phyloP scores from a whole-genome alignment of 2,329 filamentous ascomycete species.

The Mycosphaerella arachidis region DNA sequence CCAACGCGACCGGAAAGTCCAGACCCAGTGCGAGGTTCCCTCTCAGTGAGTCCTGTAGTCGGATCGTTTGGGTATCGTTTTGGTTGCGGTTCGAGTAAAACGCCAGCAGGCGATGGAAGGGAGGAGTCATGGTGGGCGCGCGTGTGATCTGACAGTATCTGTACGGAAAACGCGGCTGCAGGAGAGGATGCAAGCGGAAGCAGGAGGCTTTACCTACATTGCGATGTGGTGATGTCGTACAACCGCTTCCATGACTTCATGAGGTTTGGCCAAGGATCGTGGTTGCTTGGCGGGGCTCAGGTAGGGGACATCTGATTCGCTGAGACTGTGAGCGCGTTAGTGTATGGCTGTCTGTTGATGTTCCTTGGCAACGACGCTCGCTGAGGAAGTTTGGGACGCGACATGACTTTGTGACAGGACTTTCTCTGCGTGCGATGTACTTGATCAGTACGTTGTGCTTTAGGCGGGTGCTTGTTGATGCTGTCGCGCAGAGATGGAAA shows the following conservation, averaged over 20 bases:
- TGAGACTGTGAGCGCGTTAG: not conserved
- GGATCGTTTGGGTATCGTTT: conserved; percentile 30
- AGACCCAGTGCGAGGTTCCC: conserved; percentile 36
- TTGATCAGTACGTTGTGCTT: too few relatives aligned
- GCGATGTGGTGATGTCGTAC: not conserved
- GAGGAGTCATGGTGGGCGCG: conserved; percentile 11
- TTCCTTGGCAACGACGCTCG: not conserved
- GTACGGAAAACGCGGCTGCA: not conserved
- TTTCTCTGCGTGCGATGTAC: too few relatives aligned
- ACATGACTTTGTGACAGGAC: not conserved
- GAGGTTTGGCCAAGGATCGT: not conserved
- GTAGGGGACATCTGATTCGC: not conserved
- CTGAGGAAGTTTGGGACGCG: not conserved
- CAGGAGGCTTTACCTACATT: not conserved
- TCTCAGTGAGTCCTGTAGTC: conserved; percentile 33
- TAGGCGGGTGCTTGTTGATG: too few relatives aligned
- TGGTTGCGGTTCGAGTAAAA: conserved; percentile 34
- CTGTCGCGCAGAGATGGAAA: too few relatives aligned
- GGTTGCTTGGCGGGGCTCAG: not conserved
- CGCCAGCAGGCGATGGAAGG: conserved; percentile 36
- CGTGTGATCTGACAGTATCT: not conserved
- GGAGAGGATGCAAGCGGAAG: not conserved
- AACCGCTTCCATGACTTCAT: not conserved
- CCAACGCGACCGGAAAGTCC: conserved; percentile 35
- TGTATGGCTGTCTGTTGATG: not conserved